A percentile compares a stretch with the other conserved stretches of the same genome.
Evolutionary conservation across 148 eudicot genomes (phyloP).

Genomic region (Nyssa sinensis): DNA sequence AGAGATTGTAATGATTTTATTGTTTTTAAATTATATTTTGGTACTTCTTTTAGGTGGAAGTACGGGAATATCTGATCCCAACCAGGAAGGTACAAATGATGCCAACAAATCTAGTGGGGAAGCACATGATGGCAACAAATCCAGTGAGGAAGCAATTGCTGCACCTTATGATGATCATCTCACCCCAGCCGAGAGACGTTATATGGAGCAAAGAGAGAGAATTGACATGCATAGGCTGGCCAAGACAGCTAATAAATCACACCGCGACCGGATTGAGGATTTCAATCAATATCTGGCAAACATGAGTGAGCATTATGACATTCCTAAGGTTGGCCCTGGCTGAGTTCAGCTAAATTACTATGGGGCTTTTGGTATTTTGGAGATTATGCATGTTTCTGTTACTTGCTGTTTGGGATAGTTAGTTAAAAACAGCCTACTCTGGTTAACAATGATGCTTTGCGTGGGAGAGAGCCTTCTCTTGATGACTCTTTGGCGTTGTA

Average conservation of each 20-base stretch:
- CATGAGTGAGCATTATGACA: slow-evolving; percentile 96
- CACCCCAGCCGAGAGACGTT: slow-evolving; percentile 94
- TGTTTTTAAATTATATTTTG: slow-evolving; percentile 9
- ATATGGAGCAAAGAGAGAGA: slow-evolving; percentile 84
- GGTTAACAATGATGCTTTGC: no score
- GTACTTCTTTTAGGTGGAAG: slow-evolving; percentile 28
- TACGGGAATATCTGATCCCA: slow-evolving; percentile 23
- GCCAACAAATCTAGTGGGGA: slow-evolving; percentile 31
- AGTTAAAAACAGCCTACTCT: no score
- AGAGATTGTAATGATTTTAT: background rate
- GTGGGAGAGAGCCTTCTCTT: no score
- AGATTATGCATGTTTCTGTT: no score
- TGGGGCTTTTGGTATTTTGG: no score
- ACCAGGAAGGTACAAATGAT: slow-evolving; percentile 39
- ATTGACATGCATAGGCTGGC: slow-evolving; percentile 67
- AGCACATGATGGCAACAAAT: slow-evolving; percentile 33
- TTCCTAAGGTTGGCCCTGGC: slow-evolving; percentile 99
- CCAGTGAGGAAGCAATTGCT: slow-evolving; percentile 34
- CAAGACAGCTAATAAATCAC: slow-evolving; percentile 77
- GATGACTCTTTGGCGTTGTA: no score
- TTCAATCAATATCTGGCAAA: slow-evolving; percentile 92
- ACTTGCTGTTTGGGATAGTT: no score
- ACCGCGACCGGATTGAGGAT: slow-evolving; percentile 80
- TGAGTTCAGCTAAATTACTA: slow-evolving; percentile 24
- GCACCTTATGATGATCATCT: slow-evolving; percentile 51